Conservation (phyloP, 306 rosid genomes). For the Quercus wislizeni region DNA sequence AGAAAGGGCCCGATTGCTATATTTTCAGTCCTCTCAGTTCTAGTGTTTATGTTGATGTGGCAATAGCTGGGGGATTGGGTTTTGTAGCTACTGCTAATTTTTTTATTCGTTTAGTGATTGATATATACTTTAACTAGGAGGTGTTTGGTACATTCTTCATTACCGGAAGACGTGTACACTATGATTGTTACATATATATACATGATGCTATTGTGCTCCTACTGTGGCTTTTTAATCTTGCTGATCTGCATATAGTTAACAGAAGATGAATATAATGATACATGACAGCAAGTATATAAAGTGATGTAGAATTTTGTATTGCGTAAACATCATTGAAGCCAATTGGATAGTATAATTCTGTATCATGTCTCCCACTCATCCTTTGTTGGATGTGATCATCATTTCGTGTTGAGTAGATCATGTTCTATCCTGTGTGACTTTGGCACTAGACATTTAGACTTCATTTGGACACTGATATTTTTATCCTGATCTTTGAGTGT, state of each 20-base stretch:
- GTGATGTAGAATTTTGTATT: background rate
- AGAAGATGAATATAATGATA: slow-evolving; percentile 5
- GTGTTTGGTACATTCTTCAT: slow-evolving; percentile 2
- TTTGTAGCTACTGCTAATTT: slow-evolving; percentile 31
- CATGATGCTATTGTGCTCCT: background rate
- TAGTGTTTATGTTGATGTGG: slow-evolving; percentile 37
- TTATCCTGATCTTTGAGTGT: slow-evolving; percentile 4
- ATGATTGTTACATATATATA: background rate
- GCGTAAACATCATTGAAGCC: slow-evolving; percentile 8
- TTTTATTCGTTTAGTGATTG: slow-evolving; percentile 36
- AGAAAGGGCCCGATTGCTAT: slow-evolving; percentile 34
- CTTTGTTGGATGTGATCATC: background rate
- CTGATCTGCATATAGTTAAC: background rate
- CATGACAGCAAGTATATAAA: slow-evolving; percentile 1
- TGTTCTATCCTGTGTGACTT: slow-evolving; percentile 29
- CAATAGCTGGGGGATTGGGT: slow-evolving; percentile 25
- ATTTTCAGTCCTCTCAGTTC: slow-evolving; percentile 26
- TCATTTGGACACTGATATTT: slow-evolving; percentile 18
- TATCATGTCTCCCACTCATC: slow-evolving; percentile 8
- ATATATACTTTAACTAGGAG: slow-evolving; percentile 3
- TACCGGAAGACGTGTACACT: background rate
- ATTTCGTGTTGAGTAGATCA: background rate
- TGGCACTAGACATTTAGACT: slow-evolving; percentile 28
- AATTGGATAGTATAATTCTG: slow-evolving; percentile 13
- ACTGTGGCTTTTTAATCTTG: background rate